A percentile compares a stretch with the other conserved stretches of the same genome.
Conservation (phyloP, 2,329 filamentous ascomycete genomes). For the Alternaria sp. region DNA sequence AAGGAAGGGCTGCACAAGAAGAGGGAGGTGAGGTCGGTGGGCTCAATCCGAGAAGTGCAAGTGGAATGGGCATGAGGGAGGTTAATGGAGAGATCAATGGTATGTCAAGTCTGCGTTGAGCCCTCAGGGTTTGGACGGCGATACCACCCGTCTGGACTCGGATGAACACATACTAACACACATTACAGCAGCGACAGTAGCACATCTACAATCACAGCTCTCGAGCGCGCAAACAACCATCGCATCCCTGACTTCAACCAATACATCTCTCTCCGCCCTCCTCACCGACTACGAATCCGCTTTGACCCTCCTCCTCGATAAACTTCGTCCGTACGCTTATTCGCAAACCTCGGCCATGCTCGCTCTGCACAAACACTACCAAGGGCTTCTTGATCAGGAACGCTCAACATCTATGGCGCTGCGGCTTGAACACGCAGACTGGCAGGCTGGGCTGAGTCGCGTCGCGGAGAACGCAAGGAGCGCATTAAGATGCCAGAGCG, state of each 20-base stretch:
- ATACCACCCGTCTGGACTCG: background rate
- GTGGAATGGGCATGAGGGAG: slow-evolving; percentile 27
- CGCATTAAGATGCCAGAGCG: slow-evolving; percentile 48
- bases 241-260: slow-evolving; percentile 31
- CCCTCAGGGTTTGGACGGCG: background rate
- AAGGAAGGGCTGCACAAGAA: slow-evolving; percentile 41
- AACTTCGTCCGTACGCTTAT: slow-evolving; percentile 42
- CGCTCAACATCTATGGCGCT: slow-evolving; percentile 54
- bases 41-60: background rate
- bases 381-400: slow-evolving; percentile 51
- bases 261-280: slow-evolving; percentile 35
- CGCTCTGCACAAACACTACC: slow-evolving; percentile 57
- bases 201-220: slow-evolving; percentile 41
- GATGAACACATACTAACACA: slow-evolving; percentile 6
- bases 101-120: slow-evolving; percentile 15
- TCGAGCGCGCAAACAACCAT: slow-evolving; percentile 35
- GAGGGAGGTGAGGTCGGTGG: slow-evolving; percentile 35
- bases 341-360: slow-evolving; percentile 52
- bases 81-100: slow-evolving; percentile 46
- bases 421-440: slow-evolving; percentile 56
- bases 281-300: slow-evolving; percentile 53
- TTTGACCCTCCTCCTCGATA: slow-evolving; percentile 46
- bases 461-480: slow-evolving; percentile 51
- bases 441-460: slow-evolving; percentile 55
- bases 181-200: slow-evolving; percentile 36